These are phyloP conservation scores for Neurospora sp. DNA, from an alignment of 2,329 filamentous ascomycete genomes.

Conservation along the genomic window DNA sequence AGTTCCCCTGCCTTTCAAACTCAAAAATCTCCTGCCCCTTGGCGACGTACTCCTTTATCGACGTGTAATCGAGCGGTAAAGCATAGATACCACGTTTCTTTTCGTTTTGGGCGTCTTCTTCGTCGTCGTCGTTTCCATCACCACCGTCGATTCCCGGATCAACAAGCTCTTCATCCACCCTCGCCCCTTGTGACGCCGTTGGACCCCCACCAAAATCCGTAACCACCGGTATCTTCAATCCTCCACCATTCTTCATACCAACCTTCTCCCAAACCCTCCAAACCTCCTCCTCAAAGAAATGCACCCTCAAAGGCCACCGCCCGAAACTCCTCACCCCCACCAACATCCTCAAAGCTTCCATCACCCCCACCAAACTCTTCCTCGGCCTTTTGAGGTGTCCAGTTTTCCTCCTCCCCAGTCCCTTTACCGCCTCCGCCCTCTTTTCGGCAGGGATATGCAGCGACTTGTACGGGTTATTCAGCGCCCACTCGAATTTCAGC, in stretches of 20 bases:
- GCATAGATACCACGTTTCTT: conserved; percentile 39
- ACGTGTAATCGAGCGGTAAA: conserved; percentile 44
- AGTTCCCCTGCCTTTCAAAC: conserved; percentile 46
- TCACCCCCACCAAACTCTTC: conserved; percentile 53
- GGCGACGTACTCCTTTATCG: conserved; percentile 41
- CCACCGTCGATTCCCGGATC: conserved; percentile 2
- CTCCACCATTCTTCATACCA: conserved; percentile 31
- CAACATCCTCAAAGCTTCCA: conserved; percentile 75
- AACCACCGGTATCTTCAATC: conserved; percentile 38
- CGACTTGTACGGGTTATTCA: conserved; percentile 75
- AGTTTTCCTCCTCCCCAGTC: conserved; percentile 22
- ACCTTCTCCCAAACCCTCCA: conserved; percentile 57
- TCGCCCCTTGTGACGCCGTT: neutral
- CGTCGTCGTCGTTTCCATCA: neutral
- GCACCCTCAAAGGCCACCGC: conserved; percentile 71
- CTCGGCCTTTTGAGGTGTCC: conserved; percentile 47
- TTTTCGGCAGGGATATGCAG: conserved; percentile 61
- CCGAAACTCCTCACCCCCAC: conserved; percentile 70
- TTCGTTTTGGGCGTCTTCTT: neutral
- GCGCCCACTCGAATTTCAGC: conserved; percentile 95
- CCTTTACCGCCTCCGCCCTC: conserved; percentile 42
- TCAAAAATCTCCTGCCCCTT: conserved; percentile 44
- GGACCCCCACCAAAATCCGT: conserved; percentile 41
- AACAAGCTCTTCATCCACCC: neutral
- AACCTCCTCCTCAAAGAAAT: conserved; percentile 67